Conservation (phyloP, 139 green algal species). For the Picochlorum sp. region DNA sequence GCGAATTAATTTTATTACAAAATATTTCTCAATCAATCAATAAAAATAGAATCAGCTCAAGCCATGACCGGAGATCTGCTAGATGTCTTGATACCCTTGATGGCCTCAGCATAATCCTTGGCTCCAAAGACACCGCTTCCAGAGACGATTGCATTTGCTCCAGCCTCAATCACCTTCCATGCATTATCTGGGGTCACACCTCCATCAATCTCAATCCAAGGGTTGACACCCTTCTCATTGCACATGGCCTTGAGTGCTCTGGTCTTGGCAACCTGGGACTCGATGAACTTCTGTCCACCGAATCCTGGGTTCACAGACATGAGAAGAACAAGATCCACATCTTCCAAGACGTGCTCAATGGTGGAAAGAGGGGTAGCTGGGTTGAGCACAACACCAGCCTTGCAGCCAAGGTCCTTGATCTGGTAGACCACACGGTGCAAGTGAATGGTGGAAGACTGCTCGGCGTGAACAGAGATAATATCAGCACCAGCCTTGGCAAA, state of each 20-base stretch:
- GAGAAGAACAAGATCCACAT: constrained; percentile 91
- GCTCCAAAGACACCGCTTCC: constrained; percentile 89
- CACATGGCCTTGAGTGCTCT: constrained; percentile 79
- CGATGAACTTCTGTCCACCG: constrained; percentile 98
- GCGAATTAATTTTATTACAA: background rate
- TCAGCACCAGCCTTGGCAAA: constrained; percentile 97
- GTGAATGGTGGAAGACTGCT: constrained; percentile 89
- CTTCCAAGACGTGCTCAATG: constrained; percentile 88
- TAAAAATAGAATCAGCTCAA: constrained; percentile 3
- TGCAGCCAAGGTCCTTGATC: constrained; percentile 97
- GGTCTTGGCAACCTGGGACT: constrained; percentile 92
- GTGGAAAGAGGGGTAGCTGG: constrained; percentile 72
- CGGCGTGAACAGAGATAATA: constrained; percentile 94
- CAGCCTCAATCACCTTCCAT: constrained; percentile 85
- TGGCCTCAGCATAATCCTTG: constrained; percentile 57
- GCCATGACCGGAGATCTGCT: constrained; percentile 26
- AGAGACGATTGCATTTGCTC: constrained; percentile 92
- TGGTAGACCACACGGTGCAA: constrained; percentile 86
- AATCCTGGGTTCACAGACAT: constrained; percentile 99
- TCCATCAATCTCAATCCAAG: constrained; percentile 98
- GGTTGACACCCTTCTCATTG: constrained; percentile 81
- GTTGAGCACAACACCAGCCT: constrained; percentile 97
- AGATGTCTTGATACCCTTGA: constrained; percentile 60
- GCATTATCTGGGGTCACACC: constrained; percentile 91
- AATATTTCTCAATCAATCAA: background rate